Evolutionary conservation across 2,329 filamentous ascomycete genomes (phyloP), one percentile per base, ranked within the genome.

Genomic region (Raffaelea arxii): DNA sequence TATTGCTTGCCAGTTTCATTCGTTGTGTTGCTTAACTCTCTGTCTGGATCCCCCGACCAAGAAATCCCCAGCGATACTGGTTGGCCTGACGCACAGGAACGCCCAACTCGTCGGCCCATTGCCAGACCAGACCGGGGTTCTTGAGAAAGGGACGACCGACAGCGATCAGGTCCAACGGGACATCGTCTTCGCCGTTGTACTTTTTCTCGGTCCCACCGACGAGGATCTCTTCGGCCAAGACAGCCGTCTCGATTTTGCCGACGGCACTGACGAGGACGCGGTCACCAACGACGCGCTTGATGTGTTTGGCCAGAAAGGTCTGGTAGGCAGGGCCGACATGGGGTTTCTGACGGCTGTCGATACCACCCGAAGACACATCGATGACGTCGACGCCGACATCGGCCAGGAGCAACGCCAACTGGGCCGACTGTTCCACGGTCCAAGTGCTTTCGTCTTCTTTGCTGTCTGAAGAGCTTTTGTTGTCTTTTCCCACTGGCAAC

Each of bases 341-440:
- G 45, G 84, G 71, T 47, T 80, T 76, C 54, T 81, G 77, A 41
- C 62, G 58, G 0, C 70, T 62, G 56, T 87, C 78, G 41, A 75
- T 75, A 4, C 84, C 86, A 1, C 78, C 85, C 3, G 73, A 76
- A 1, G 77, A 83, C 9, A 90, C 75, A 56, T 92, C 87, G 1
- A 92, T 65, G 2, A 92, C 66, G 59, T 92, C 86, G 3, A 91
- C 77, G 3, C 86, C 86, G 12, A 65, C 69, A 2, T 78, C 74
- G 0, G 80, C 80, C 0, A 92, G 67, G 0, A 81, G 64, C 40
- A 70, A 60, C 0, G 85, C 82, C 2, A 92, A 72, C 42, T 69
- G 68, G 25, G 78, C 69, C 0, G 78, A 80, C 46, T 91, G 74
- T 16, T 79, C 72, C 3, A 78, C 54, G 0, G 74, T 83, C 86